Base-by-base conservation (phyloP, 2,329 filamentous ascomycete genomes). In the Fusarium temperatum region DNA sequence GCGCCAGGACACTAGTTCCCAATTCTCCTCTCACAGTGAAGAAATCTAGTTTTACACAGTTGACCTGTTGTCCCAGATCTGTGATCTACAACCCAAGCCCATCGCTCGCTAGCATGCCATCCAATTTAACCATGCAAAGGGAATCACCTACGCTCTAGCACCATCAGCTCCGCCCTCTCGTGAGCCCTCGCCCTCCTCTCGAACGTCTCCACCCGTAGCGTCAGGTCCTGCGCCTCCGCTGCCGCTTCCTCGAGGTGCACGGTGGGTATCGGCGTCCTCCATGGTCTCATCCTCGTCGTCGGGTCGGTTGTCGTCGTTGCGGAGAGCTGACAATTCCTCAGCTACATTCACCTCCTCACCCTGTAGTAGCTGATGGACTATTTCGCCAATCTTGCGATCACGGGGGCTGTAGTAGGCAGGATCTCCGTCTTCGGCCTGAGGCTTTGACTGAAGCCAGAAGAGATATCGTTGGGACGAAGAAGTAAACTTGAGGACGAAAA, bases 361-460 rank as follows among this genome's bases (percentile, higher is more conserved):
- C 82, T 96, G 94, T 58, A 99, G 86, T 45, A 98, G 85, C 42
- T 87, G 86, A 83, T 98, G 91, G 68, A 98, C 94, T 66, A 98
- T 92, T 65, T 96, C 90, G 36, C 95, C 95, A 73, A 98, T 91
- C 85, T 94, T 96, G 78, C 92, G 87, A 82, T 98, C 96, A 64
- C 95, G 89, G 57, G 92, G 89, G 83, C 94, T 97, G 84, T 97
- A 93, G 88, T 90, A 95, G 83, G 90, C 91, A 13, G 91, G 85
- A 76, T 96, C 91, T 57, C 87, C 92, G 81, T 85, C 88, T 74
- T 86, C 89, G 80, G 83, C 90, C 84, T 98, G 95, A 38, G 92
- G 89, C 84, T 95, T 95, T 36, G 94, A 96, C 84, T 99, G 96
- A 80, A 99, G 87, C 95, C 96, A 99, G 87, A 98, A 99, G 68